Percentiles rank a stretch among this genome's conserved stretches.
Conservation (phyloP, 2,329 filamentous ascomycete species). For the Trichocomaceae sp. region DNA sequence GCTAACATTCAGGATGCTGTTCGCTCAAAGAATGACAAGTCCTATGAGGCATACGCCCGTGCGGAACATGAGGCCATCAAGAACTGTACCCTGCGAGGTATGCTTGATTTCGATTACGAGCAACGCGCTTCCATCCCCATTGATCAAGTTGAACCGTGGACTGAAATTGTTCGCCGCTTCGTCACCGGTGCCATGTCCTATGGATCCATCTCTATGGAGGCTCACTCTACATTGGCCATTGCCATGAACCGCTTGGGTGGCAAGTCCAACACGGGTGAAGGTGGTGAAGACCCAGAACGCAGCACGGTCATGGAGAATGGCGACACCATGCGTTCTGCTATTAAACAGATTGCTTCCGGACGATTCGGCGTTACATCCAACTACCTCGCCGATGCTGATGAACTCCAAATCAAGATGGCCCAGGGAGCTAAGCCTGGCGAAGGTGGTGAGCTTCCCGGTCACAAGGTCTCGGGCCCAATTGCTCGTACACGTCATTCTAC, state of each 20-base stretch:
- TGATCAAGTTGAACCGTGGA: conserved; percentile 97
- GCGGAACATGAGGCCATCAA: conserved; percentile 96
- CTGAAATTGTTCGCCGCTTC: conserved; percentile 92
- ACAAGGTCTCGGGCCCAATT: conserved; percentile 93
- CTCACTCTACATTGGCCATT: conserved; percentile 88
- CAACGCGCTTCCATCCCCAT: conserved; percentile 78
- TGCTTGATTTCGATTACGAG: conserved; percentile 95
- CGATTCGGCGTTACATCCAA: conserved; percentile 94
- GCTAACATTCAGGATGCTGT: conserved; percentile 97
- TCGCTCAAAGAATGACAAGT: conserved; percentile 95
- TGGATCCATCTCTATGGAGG: conserved; percentile 97
- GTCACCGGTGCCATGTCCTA: conserved; percentile 98
- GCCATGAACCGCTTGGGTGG: conserved; percentile 96
- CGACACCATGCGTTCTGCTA: conserved; percentile 93
- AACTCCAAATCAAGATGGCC: conserved; percentile 98
- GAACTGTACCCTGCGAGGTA: conserved; percentile 85
- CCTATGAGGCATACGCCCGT: conserved; percentile 90
- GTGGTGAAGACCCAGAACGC: conserved; percentile 90
- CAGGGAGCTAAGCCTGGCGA: conserved; percentile 97
- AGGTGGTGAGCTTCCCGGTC: conserved; percentile 91
- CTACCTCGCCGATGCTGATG: conserved; percentile 90
- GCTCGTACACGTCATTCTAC: conserved; percentile 93
- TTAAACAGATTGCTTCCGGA: conserved; percentile 94
- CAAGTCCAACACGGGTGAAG: conserved; percentile 96
- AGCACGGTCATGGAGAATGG: conserved; percentile 81